These are phyloP conservation scores for Russula olivacea DNA, from an alignment of 768 basidiomycete genomes.

Conservation along the genomic window DNA sequence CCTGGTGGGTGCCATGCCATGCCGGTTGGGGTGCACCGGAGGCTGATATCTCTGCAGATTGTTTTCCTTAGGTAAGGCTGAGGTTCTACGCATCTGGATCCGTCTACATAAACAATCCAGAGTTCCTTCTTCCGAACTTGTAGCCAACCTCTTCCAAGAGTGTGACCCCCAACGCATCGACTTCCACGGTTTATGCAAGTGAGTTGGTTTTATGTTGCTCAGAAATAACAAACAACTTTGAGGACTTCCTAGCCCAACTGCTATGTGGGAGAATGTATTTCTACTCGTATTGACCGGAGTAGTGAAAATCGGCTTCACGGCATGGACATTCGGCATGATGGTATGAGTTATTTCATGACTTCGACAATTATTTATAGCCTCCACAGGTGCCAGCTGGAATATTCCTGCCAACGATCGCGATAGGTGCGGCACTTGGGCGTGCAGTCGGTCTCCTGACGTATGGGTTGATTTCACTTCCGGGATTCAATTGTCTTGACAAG, in stretches of 20 bases:
- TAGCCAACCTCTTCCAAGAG: conserved; percentile 78
- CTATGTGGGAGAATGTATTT: conserved; percentile 63
- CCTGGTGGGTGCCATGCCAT: conserved; percentile 36
- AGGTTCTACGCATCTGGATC: background rate
- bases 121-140: conserved; percentile 73
- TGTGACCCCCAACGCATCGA: conserved; percentile 63
- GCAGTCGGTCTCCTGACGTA: conserved; percentile 65
- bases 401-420: conserved; percentile 69
- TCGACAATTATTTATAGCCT: background rate
- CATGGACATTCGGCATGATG: conserved; percentile 80
- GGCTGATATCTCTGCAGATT: conserved; percentile 37
- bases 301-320: conserved; percentile 56
- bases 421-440: conserved; percentile 67
- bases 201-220: conserved; percentile 27
- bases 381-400: conserved; percentile 69
- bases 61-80: conserved; percentile 53
- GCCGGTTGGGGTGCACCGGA: background rate
- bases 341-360: conserved; percentile 31
- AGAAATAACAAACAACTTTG: background rate
- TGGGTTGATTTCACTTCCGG: conserved; percentile 25
- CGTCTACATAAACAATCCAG: conserved; percentile 30
- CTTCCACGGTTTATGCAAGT: conserved; percentile 81
- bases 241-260: conserved; percentile 45
- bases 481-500: background rate
- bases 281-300: conserved; percentile 56